A percentile compares a stretch with the other conserved stretches of the same genome.
phyloP scores from a whole-genome alignment of 208 protist genomes.

The Leishmania braziliensis region DNA sequence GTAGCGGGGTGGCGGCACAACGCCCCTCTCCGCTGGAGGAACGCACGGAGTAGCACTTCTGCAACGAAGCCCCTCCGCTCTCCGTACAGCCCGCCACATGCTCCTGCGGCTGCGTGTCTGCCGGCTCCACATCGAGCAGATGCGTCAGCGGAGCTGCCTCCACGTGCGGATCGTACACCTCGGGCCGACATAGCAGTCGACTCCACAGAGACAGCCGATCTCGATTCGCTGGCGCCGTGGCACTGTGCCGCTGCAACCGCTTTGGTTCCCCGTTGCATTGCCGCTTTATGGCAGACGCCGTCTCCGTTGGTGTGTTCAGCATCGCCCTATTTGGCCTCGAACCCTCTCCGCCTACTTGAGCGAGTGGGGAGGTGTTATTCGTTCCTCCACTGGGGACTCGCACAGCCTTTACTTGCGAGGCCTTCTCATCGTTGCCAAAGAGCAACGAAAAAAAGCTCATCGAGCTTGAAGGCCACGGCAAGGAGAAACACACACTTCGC shows the following conservation, averaged over 20 bases:
- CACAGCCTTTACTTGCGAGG: not conserved
- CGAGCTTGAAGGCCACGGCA: not conserved
- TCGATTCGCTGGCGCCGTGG: not conserved
- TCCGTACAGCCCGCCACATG: too few species aligned
- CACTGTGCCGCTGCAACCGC: not conserved
- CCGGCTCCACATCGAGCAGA: slow-evolving; percentile 4
- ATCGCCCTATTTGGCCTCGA: not conserved
- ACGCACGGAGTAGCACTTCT: not conserved
- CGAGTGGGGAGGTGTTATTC: not conserved
- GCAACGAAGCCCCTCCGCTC: not conserved
- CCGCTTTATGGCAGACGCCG: not conserved
- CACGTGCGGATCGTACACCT: slow-evolving; percentile 43
- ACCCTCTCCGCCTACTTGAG: not conserved
- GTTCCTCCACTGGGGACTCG: not conserved
- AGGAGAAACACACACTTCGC: not conserved
- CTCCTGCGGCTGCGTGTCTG: not conserved
- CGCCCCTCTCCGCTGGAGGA: not conserved
- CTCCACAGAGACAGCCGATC: slow-evolving; percentile 37
- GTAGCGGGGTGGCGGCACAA: not conserved
- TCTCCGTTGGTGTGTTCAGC: not conserved
- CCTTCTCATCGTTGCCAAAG: slow-evolving; percentile 1
- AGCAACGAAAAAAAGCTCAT: slow-evolving; percentile 6
- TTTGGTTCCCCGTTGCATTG: not conserved
- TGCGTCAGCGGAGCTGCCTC: slow-evolving; percentile 31
- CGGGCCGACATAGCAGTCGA: slow-evolving; percentile 50